Evolutionary conservation across 225 moss, liverwort and hornwort species (phyloP).

Genomic region (Neckera pumila): DNA sequence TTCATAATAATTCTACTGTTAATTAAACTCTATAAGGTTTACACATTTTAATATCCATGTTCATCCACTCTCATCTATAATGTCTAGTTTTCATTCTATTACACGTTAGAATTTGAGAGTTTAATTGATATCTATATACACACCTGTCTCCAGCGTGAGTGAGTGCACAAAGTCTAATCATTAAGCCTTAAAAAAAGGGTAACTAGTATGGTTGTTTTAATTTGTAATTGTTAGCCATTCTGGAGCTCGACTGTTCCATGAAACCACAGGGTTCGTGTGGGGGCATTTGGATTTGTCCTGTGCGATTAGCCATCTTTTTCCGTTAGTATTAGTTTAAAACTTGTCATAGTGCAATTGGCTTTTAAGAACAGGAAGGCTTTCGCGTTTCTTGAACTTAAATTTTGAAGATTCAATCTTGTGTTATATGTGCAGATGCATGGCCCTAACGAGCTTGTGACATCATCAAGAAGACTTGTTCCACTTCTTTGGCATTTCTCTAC

Average conservation of each 20-base stretch:
- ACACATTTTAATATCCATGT: not conserved
- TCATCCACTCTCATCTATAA: not conserved
- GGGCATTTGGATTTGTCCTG: not conserved
- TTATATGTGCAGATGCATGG: conserved; percentile 53
- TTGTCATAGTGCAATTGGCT: not conserved
- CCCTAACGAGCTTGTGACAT: conserved; percentile 67
- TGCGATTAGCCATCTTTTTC: not conserved
- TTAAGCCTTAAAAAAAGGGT: not conserved
- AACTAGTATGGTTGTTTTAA: not conserved
- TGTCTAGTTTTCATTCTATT: not conserved
- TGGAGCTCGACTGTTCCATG: not conserved
- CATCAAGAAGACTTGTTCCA: conserved; percentile 56
- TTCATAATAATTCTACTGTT: not conserved
- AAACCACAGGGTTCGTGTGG: not conserved
- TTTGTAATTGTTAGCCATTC: not conserved
- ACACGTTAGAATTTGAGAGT: not conserved
- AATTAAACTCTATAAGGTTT: not conserved
- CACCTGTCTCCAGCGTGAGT: not conserved
- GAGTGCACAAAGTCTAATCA: not conserved
- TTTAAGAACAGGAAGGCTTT: not conserved
- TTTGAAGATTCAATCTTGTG: not conserved
- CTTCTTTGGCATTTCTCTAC: not conserved
- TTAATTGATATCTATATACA: not conserved
- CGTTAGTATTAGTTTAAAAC: not conserved
- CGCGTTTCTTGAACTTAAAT: not conserved